phyloP scores from a whole-genome alignment of 768 basidiomycete species.

The Mycena capillaripes region DNA sequence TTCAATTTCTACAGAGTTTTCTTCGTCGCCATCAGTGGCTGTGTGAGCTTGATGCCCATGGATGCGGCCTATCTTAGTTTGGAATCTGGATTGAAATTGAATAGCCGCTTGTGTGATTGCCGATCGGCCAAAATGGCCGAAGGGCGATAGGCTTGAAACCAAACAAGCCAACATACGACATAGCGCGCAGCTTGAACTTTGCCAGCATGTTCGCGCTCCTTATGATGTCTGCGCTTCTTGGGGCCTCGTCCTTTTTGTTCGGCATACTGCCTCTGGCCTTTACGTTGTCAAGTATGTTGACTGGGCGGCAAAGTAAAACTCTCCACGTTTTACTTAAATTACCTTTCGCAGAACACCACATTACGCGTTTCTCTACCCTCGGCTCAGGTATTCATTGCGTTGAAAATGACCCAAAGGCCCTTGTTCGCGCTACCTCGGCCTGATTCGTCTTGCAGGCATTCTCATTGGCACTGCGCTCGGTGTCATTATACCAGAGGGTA shows the following conservation, averaged over 20 bases:
- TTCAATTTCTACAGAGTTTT: too few relatives aligned
- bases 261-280: conserved; percentile 86
- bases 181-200: background rate
- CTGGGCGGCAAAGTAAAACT: background rate
- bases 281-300: conserved; percentile 73
- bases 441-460: conserved; percentile 79
- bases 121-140: background rate
- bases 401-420: background rate
- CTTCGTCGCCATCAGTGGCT: too few relatives aligned
- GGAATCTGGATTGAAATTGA: too few relatives aligned
- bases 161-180: background rate
- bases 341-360: conserved; percentile 29
- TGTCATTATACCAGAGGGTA: conserved; percentile 94
- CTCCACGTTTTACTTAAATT: conserved; percentile 18
- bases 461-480: conserved; percentile 92
- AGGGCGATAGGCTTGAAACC: background rate
- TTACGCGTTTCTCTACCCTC: conserved; percentile 28
- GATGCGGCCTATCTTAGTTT: too few relatives aligned
- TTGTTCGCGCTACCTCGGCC: conserved; percentile 43
- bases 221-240: conserved; percentile 73
- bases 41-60: too few relatives aligned
- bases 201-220: conserved; percentile 48
- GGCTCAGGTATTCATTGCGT: conserved; percentile 21
- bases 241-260: conserved; percentile 71
- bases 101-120: too few relatives aligned